Evolutionary conservation across 306 rosid genomes (phyloP).

Genomic region (Fagus sylvatica): DNA sequence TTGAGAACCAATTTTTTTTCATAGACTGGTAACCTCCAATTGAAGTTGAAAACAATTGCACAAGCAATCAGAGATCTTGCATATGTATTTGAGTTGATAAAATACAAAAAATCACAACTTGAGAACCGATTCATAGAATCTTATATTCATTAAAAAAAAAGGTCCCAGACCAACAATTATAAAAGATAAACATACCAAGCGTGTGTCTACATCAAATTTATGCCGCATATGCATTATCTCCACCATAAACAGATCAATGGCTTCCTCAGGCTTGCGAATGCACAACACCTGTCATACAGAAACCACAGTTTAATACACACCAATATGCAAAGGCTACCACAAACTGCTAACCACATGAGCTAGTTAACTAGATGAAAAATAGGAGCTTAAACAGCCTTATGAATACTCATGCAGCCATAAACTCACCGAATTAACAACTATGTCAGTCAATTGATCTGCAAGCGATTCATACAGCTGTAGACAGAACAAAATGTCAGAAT

Average conservation of each 20-base stretch:
- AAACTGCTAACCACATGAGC: background rate
- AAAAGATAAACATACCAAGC: slow-evolving; percentile 63
- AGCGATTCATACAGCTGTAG: slow-evolving; percentile 83
- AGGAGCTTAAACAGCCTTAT: background rate
- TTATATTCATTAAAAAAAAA: background rate
- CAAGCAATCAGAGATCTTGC: background rate
- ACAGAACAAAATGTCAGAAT: slow-evolving; percentile 10
- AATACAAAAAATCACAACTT: background rate
- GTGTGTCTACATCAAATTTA: slow-evolving; percentile 92
- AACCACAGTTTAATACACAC: slow-evolving; percentile 20
- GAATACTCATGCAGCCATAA: background rate
- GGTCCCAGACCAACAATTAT: background rate
- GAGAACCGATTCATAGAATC: background rate
- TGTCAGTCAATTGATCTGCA: slow-evolving; percentile 89
- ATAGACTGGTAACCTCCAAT: background rate
- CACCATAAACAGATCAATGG: slow-evolving; percentile 92
- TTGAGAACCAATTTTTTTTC: too few species aligned
- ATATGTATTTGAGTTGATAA: background rate
- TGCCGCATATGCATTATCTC: slow-evolving; percentile 99
- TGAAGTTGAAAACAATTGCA: background rate
- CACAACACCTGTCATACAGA: slow-evolving; percentile 67
- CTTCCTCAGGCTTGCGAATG: slow-evolving; percentile 83
- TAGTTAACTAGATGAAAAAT: background rate
- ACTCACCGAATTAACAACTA: slow-evolving; percentile 84
- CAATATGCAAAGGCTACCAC: slow-evolving; percentile 10